A percentile compares a stretch with the other conserved stretches of the same genome.
Conservation (phyloP, 257 asterid genomes). For the Paraleonurus japonicus region DNA sequence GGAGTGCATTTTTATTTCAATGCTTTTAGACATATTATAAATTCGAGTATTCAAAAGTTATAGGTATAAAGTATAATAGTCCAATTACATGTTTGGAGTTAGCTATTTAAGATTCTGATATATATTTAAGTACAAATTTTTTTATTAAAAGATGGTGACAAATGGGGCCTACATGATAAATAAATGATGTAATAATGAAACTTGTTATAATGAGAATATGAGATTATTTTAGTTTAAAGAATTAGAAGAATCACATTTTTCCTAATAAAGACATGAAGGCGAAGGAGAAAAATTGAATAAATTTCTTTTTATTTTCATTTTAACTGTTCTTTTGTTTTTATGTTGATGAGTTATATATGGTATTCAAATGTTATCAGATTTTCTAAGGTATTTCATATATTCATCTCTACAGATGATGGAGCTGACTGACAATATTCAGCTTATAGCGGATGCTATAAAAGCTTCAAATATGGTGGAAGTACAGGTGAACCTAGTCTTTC, state of each 20-base stretch:
- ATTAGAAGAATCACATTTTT: not conserved
- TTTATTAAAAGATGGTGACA: no score
- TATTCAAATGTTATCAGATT: not conserved
- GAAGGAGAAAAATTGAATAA: no score
- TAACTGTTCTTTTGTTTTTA: no score
- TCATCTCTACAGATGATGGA: constrained; percentile 40
- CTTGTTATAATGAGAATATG: not conserved
- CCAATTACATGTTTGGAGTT: not conserved
- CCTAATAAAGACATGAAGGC: no score
- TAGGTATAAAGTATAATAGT: not conserved
- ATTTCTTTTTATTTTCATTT: no score
- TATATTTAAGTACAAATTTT: no score
- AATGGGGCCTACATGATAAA: not conserved
- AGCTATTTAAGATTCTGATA: not conserved
- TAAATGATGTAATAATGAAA: not conserved
- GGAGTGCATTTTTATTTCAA: not conserved
- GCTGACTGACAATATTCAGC: constrained; percentile 65
- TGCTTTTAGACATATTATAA: not conserved
- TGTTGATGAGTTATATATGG: not conserved
- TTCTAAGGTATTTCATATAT: not conserved
- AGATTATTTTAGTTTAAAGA: not conserved
- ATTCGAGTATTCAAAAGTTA: not conserved
- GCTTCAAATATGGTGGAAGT: constrained; percentile 67
- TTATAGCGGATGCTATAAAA: constrained; percentile 51
- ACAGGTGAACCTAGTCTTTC: constrained; percentile 41